These are phyloP conservation scores for Gryganskiella cystojenkinii DNA, from an alignment of 192 early-diverging fungal species.

Conservation along the genomic window DNA sequence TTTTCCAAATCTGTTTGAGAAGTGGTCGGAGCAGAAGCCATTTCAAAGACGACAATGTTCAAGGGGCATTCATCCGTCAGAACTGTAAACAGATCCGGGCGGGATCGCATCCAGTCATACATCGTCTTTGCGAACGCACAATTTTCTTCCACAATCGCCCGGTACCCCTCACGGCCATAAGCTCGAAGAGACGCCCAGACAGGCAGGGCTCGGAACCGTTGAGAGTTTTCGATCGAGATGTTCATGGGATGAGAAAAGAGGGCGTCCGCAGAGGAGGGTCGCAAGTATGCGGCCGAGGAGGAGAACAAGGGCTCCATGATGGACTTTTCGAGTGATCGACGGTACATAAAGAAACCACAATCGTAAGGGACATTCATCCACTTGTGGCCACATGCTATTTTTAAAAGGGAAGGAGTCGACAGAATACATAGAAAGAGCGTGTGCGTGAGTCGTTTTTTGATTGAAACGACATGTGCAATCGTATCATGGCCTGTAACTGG, in stretches of 20 bases:
- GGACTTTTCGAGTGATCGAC: slow-evolving; percentile 26
- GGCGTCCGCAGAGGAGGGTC: slow-evolving; percentile 5
- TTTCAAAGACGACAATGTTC: slow-evolving; percentile 47
- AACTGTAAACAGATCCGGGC: slow-evolving; percentile 30
- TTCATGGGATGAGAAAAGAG: slow-evolving; percentile 56
- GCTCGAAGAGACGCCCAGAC: slow-evolving; percentile 62
- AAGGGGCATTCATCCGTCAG: slow-evolving; percentile 39
- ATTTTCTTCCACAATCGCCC: slow-evolving; percentile 58
- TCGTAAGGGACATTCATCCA: slow-evolving; percentile 76
- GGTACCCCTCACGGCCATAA: slow-evolving; percentile 64
- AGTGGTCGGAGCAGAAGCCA: not conserved
- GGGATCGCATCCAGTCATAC: slow-evolving; percentile 55
- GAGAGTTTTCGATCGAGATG: slow-evolving; percentile 69
- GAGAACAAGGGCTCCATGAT: slow-evolving; percentile 39
- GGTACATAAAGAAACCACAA: slow-evolving; percentile 62
- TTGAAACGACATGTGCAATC: not conserved
- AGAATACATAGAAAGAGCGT: not conserved
- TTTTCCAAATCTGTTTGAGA: slow-evolving; percentile 7
- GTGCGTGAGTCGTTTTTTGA: not conserved
- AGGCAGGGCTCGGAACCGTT: slow-evolving; percentile 67
- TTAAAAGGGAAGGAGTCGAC: not conserved
- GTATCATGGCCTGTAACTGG: not conserved
- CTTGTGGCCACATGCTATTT: slow-evolving; percentile 65
- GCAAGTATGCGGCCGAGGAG: slow-evolving; percentile 56
- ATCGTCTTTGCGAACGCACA: slow-evolving; percentile 57